These are phyloP conservation scores for Calycina herbarum DNA, from an alignment of 2,329 filamentous ascomycete species.

Conservation along the genomic window DNA sequence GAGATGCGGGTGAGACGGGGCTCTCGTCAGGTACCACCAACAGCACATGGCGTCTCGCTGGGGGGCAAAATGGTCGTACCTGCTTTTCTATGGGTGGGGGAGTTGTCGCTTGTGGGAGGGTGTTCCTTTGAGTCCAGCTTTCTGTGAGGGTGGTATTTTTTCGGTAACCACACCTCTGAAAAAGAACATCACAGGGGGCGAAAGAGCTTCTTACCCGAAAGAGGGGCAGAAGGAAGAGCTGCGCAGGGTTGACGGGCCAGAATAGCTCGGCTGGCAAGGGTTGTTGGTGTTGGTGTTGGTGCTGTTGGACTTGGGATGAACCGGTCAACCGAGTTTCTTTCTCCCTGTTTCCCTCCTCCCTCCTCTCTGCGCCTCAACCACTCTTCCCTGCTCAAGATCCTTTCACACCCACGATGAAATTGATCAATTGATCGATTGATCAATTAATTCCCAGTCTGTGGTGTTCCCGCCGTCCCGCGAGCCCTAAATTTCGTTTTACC, in stretches of 20 bases:
- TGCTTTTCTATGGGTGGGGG: not conserved
- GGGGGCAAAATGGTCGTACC: not conserved
- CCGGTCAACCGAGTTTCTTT: not conserved
- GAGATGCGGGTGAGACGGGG: conserved; percentile 1
- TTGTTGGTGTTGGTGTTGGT: not conserved
- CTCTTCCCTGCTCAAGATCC: not conserved
- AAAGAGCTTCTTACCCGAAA: not conserved
- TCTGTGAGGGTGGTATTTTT: not conserved
- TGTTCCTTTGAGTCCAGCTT: not conserved
- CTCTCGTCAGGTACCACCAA: not conserved
- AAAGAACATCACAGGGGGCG: not conserved
- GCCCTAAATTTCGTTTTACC: not conserved
- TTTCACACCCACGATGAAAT: not conserved
- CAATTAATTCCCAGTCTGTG: not conserved
- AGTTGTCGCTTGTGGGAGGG: not conserved
- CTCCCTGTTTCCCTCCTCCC: not conserved
- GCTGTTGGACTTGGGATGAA: not conserved
- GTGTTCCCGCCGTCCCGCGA: not conserved
- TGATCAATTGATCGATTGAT: not conserved
- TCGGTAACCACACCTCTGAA: not conserved
- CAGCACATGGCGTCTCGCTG: conserved; percentile 8
- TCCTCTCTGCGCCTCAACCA: not conserved
- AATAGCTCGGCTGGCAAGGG: not conserved
- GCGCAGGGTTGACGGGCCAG: not conserved
- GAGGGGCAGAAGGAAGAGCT: not conserved